These are phyloP conservation scores for Colletotrichum sp. DNA, from an alignment of 2,329 filamentous ascomycete species.

Conservation along the genomic window DNA sequence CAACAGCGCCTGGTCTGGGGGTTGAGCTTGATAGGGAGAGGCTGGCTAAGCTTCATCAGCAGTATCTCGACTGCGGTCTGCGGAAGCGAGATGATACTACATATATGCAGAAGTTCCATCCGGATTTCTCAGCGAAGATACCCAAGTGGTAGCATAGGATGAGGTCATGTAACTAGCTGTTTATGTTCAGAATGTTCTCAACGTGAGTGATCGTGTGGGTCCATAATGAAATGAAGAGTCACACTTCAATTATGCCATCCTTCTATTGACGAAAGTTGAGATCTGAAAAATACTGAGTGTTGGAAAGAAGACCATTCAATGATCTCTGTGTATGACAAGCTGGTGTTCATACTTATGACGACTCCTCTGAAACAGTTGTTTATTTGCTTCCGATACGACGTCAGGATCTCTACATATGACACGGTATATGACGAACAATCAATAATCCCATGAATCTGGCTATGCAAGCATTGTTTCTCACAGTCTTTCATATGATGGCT, in stretches of 20 bases:
- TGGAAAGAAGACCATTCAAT: too few relatives aligned
- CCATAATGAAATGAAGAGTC: too few relatives aligned
- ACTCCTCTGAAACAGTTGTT: too few relatives aligned
- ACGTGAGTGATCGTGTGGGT: too few relatives aligned
- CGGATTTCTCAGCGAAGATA: constrained; percentile 36
- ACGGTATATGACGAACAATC: not conserved
- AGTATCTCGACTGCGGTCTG: constrained; percentile 42
- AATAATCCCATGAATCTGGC: not conserved
- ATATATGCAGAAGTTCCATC: constrained; percentile 39
- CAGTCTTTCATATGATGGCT: not conserved
- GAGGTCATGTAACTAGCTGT: not conserved
- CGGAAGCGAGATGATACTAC: constrained; percentile 41
- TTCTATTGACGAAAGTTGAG: too few relatives aligned
- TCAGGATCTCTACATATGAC: not conserved
- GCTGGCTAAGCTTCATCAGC: constrained; percentile 37
- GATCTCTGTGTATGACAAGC: too few relatives aligned
- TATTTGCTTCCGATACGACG: not conserved
- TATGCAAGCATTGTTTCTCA: not conserved
- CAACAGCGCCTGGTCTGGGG: constrained; percentile 37
- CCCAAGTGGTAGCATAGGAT: constrained; percentile 32
- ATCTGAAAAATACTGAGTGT: too few relatives aligned
- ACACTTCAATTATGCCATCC: too few relatives aligned
- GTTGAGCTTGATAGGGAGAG: constrained; percentile 41
- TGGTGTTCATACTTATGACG: too few relatives aligned
- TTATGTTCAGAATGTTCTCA: too few relatives aligned